These are phyloP conservation scores for Trichodelitschia bisporula DNA, from an alignment of 495 filamentous ascomycete genomes.

Conservation along the genomic window DNA sequence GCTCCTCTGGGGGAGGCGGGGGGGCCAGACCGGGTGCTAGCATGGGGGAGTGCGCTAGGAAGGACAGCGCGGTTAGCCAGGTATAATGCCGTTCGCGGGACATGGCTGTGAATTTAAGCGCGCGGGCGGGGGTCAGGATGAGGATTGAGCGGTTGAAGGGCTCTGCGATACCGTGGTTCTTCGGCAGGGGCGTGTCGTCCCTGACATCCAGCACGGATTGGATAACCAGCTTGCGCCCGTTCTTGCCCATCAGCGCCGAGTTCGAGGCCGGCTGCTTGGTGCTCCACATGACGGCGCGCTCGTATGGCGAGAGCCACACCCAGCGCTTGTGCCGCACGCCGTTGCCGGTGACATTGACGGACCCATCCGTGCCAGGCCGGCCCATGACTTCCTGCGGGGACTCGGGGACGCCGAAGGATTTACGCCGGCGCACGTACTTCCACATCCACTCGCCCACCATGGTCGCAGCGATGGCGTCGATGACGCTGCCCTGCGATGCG, in stretches of 20 bases:
- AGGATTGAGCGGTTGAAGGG: constrained; percentile 86
- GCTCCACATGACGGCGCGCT: constrained; percentile 91
- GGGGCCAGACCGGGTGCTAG: constrained; percentile 7
- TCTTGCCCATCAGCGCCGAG: constrained; percentile 77
- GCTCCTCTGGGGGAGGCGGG: constrained; percentile 2
- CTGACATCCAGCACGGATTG: constrained; percentile 94
- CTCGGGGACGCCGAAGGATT: constrained; percentile 50
- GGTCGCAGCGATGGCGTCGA: constrained; percentile 94
- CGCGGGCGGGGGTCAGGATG: constrained; percentile 77
- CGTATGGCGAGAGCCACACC: constrained; percentile 96
- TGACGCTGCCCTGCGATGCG: constrained; percentile 49
- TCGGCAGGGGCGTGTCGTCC: constrained; percentile 75
- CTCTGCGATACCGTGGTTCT: constrained; percentile 26
- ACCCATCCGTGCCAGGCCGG: constrained; percentile 19
- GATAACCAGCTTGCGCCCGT: constrained; percentile 78
- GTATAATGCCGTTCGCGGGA: constrained; percentile 73
- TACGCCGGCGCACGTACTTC: constrained; percentile 85
- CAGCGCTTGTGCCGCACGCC: constrained; percentile 76
- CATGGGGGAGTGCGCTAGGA: constrained; percentile 67
- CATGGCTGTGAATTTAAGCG: constrained; percentile 81
- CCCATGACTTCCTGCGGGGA: constrained; percentile 28
- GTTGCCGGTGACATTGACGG: constrained; percentile 27
- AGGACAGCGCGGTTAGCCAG: constrained; percentile 85
- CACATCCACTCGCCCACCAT: constrained; percentile 99
- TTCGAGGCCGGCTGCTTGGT: constrained; percentile 86